Evolutionary conservation across 2,329 filamentous ascomycete species (phyloP).

Genomic region (Xylaria multiplex): DNA sequence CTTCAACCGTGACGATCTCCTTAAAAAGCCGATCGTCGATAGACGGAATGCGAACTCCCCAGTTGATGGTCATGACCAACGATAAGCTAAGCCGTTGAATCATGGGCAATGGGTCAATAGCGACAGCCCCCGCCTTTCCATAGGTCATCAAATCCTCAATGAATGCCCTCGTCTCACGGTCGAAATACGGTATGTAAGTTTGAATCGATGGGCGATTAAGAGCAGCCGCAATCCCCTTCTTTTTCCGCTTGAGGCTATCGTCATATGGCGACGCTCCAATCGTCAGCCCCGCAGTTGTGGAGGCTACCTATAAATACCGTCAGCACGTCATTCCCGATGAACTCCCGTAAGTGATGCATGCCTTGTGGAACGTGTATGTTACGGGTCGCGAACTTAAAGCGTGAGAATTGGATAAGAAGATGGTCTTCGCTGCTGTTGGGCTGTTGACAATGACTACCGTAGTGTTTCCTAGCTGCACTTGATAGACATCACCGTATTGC

Average conservation of each 20-base stretch:
- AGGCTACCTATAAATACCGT: slow-evolving; percentile 58
- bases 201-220: slow-evolving; percentile 80
- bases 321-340: neutral
- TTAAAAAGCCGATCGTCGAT: slow-evolving; percentile 73
- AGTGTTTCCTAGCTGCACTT: slow-evolving; percentile 74
- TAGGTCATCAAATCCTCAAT: slow-evolving; percentile 77
- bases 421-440: slow-evolving; percentile 76
- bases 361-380: slow-evolving; percentile 83
- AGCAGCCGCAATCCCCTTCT: slow-evolving; percentile 82
- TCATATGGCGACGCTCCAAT: slow-evolving; percentile 88
- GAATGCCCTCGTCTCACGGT: slow-evolving; percentile 76
- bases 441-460: slow-evolving; percentile 82
- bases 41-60: slow-evolving; percentile 79
- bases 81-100: slow-evolving; percentile 82
- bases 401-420: slow-evolving; percentile 84
- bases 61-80: slow-evolving; percentile 78
- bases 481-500: slow-evolving; percentile 72
- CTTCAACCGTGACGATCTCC: slow-evolving; percentile 80
- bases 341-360: slow-evolving; percentile 49
- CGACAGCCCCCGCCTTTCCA: slow-evolving; percentile 67
- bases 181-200: slow-evolving; percentile 84
- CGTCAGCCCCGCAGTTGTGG: slow-evolving; percentile 79
- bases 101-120: slow-evolving; percentile 77
- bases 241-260: slow-evolving; percentile 78
- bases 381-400: slow-evolving; percentile 80